phyloP scores from a whole-genome alignment of 306 rosid genomes.

The Ziziphus jujuba region DNA sequence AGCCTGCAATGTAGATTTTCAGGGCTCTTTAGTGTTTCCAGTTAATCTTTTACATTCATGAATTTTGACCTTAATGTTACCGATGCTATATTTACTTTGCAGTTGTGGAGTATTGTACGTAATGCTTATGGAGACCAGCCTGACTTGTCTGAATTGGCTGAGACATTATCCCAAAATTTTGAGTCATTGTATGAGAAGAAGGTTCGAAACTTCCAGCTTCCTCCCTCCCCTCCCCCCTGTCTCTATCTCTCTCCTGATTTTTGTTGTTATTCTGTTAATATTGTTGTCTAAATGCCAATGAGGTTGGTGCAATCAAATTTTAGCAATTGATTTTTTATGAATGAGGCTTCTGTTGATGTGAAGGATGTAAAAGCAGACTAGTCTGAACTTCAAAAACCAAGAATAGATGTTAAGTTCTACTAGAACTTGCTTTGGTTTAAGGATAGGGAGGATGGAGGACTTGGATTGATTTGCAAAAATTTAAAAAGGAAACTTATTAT shows the following conservation, averaged over 20 bases:
- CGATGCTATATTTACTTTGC: conserved; percentile 40
- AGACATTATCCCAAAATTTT: conserved; percentile 66
- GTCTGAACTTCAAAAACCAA: conserved; percentile 16
- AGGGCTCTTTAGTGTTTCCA: background rate
- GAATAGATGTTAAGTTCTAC: no score
- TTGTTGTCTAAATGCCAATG: background rate
- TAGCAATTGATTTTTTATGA: background rate
- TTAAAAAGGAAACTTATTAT: background rate
- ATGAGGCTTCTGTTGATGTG: conserved; percentile 10
- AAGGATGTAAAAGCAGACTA: background rate
- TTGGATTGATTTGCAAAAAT: background rate
- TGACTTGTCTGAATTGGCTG: conserved; percentile 87
- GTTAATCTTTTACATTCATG: background rate
- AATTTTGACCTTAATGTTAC: conserved; percentile 5
- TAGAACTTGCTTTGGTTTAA: background rate
- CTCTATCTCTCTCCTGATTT: background rate
- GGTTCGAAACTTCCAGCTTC: conserved; percentile 46
- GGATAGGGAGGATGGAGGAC: background rate
- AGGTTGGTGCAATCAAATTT: conserved; percentile 10
- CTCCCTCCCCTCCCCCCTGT: background rate
- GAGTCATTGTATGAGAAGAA: conserved; percentile 67
- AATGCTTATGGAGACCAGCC: conserved; percentile 87
- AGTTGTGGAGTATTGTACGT: conserved; percentile 86
- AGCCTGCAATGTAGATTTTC: background rate
- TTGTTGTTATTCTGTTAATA: background rate